These are phyloP conservation scores for Colletotrichum limetticola DNA, from an alignment of 2,329 filamentous ascomycete species.

Conservation along the genomic window DNA sequence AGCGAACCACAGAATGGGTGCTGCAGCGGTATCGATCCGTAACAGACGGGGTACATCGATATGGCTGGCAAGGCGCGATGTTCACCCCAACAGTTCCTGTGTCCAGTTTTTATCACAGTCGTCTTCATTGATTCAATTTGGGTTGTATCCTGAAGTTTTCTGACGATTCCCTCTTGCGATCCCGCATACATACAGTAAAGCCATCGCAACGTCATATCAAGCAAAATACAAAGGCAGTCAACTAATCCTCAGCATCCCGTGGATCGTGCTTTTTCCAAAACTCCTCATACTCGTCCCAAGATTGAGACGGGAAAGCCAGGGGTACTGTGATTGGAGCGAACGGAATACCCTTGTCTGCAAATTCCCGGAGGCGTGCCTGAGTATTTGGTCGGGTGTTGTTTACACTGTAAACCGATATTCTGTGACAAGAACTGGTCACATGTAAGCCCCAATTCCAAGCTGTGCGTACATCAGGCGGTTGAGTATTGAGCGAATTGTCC, in stretches of 20 bases:
- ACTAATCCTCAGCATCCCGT: constrained; percentile 40
- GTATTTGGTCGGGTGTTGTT: constrained; percentile 63
- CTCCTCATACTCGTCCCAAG: constrained; percentile 59
- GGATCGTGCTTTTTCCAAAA: constrained; percentile 42
- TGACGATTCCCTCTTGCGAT: too few species aligned
- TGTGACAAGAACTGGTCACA: constrained; percentile 71
- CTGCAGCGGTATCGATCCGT: too few species aligned
- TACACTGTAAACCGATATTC: constrained; percentile 71
- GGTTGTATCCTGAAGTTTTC: too few species aligned
- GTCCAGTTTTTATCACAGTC: not conserved
- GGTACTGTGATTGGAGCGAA: constrained; percentile 66
- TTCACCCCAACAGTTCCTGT: not conserved
- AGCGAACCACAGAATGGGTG: not conserved
- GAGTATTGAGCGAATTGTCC: constrained; percentile 72
- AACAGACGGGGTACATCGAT: not conserved
- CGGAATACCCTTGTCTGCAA: constrained; percentile 58
- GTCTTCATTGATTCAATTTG: too few species aligned
- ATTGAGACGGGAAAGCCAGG: constrained; percentile 58
- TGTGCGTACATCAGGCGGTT: constrained; percentile 64
- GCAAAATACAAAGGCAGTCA: not conserved
- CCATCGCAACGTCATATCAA: not conserved
- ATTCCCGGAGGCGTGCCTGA: constrained; percentile 57
- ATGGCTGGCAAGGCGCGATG: not conserved
- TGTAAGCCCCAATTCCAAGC: constrained; percentile 75
- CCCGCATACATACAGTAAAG: not conserved